These are phyloP conservation scores for Picochlorum sp. DNA, from an alignment of 139 green algal genomes.

Conservation along the genomic window DNA sequence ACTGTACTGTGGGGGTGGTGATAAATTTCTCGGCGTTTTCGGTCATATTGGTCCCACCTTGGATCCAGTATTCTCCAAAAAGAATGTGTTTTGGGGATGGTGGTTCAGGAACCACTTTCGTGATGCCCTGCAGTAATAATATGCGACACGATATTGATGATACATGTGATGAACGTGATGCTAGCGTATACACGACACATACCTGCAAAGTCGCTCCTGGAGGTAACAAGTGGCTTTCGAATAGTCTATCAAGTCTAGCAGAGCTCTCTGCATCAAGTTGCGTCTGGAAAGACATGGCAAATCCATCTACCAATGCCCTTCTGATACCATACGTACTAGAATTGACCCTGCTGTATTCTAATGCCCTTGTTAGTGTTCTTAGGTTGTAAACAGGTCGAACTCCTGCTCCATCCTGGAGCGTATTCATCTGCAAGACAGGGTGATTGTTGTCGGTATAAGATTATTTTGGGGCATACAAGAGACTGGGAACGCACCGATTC, in stretches of 20 bases:
- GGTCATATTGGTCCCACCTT: slow-evolving; percentile 50
- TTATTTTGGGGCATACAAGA: slow-evolving; percentile 5
- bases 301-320: slow-evolving; percentile 83
- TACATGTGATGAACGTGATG: slow-evolving; percentile 16
- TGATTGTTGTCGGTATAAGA: slow-evolving; percentile 20
- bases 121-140: slow-evolving; percentile 31
- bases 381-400: slow-evolving; percentile 85
- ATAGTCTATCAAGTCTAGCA: slow-evolving; percentile 55
- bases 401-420: slow-evolving; percentile 74
- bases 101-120: slow-evolving; percentile 34
- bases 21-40: slow-evolving; percentile 70
- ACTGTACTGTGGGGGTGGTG: slow-evolving; percentile 64
- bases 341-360: slow-evolving; percentile 74
- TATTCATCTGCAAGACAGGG: slow-evolving; percentile 19
- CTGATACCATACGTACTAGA: slow-evolving; percentile 78
- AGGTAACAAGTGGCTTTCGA: slow-evolving; percentile 49
- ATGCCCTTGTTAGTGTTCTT: slow-evolving; percentile 80
- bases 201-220: too few relatives aligned
- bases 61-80: slow-evolving; percentile 94
- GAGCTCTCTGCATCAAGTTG: slow-evolving; percentile 49
- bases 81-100: slow-evolving; percentile 47
- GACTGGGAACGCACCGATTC: slow-evolving; percentile 48
- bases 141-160: slow-evolving; percentile 47
- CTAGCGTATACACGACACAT: too few relatives aligned
- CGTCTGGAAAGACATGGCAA: slow-evolving; percentile 91